Evolutionary conservation across 2,329 filamentous ascomycete species (phyloP).

Genomic region (Torrubiellomyces zombiae): DNA sequence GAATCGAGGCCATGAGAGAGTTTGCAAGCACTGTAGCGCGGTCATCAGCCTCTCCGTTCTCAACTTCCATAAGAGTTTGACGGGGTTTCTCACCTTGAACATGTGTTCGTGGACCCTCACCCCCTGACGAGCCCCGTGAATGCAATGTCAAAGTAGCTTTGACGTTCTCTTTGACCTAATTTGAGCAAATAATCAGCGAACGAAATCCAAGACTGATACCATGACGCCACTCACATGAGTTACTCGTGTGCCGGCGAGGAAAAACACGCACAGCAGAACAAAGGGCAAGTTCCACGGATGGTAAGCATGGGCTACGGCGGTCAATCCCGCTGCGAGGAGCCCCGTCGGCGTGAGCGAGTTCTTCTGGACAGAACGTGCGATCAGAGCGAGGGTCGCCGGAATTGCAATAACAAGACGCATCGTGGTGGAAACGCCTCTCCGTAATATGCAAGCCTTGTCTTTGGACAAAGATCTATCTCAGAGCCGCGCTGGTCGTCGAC

Average conservation of each 20-base stretch:
- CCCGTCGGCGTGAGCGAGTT: conserved; percentile 67
- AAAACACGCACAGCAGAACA: conserved; percentile 67
- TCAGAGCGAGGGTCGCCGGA: conserved; percentile 41
- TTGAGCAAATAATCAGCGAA: conserved; percentile 22
- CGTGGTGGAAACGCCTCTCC: too few relatives aligned
- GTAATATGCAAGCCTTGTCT: too few relatives aligned
- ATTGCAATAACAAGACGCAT: conserved; percentile 44
- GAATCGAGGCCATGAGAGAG: conserved; percentile 58
- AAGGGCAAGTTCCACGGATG: conserved; percentile 95
- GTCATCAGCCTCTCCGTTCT: conserved; percentile 1
- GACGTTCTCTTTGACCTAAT: conserved; percentile 74
- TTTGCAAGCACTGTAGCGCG: conserved; percentile 58
- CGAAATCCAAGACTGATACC: neutral
- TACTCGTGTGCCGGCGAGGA: conserved; percentile 64
- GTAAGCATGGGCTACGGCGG: conserved; percentile 66
- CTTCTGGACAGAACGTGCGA: conserved; percentile 51
- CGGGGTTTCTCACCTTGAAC: conserved; percentile 56
- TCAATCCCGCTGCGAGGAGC: conserved; percentile 53
- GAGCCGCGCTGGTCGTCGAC: too few relatives aligned
- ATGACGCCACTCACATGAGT: conserved; percentile 46
- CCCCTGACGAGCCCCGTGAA: conserved; percentile 53
- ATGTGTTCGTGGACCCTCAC: conserved; percentile 70
- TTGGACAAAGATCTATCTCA: too few relatives aligned
- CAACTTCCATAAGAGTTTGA: neutral
- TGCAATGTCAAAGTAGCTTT: conserved; percentile 72